These are phyloP conservation scores for Lactarius hengduanensis DNA, from an alignment of 768 basidiomycete species.

Conservation along the genomic window DNA sequence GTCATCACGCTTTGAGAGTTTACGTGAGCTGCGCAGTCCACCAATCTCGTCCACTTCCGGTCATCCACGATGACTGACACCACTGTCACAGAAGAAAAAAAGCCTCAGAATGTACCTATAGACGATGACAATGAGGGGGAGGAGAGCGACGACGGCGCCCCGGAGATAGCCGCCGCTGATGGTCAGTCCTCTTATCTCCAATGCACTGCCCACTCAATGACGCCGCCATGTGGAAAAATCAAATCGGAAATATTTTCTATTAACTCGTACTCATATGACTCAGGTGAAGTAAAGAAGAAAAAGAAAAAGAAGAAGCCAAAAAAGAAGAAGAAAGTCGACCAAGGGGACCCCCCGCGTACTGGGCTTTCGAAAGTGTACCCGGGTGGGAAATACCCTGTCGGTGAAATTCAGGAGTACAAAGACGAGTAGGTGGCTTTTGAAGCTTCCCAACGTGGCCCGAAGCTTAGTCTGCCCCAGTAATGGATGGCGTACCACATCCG, in stretches of 20 bases:
- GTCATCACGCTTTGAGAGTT: conserved; percentile 4
- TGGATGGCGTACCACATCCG: conserved; percentile 82
- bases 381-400: conserved; percentile 84
- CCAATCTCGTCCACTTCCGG: conserved; percentile 3
- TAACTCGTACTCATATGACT: not conserved
- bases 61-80: conserved; percentile 20
- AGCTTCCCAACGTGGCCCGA: not conserved
- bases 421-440: conserved; percentile 68
- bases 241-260: not conserved
- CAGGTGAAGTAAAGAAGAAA: conserved; percentile 67
- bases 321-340: conserved; percentile 73
- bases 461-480: conserved; percentile 53
- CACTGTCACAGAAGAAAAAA: conserved; percentile 23
- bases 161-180: conserved; percentile 31
- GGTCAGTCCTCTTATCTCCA: conserved; percentile 34
- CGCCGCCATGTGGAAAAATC: not conserved
- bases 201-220: not conserved
- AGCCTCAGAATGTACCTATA: conserved; percentile 21
- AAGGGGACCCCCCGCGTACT: conserved; percentile 90
- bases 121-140: conserved; percentile 32
- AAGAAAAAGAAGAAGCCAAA: conserved; percentile 96
- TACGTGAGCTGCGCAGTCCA: conserved; percentile 18
- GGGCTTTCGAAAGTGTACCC: conserved; percentile 88
- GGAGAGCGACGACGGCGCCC: conserved; percentile 37
- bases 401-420: conserved; percentile 88